A percentile compares a stretch with the other conserved stretches of the same genome.
Conservation (phyloP, 2,329 filamentous ascomycete species). For the Sporothrix luriei region DNA sequence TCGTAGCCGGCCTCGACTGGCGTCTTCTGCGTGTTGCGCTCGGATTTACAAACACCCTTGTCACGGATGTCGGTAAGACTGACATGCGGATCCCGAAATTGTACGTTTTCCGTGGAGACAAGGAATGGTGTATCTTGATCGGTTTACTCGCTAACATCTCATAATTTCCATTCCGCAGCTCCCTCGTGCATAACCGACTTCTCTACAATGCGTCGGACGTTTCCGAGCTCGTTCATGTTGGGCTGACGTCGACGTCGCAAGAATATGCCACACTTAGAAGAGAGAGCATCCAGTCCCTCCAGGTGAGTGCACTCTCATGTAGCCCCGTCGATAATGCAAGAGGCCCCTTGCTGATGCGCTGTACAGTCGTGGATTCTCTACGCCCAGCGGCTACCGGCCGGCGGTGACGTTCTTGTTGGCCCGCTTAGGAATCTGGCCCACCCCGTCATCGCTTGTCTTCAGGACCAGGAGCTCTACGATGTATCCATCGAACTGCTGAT, state of each 20-base stretch:
- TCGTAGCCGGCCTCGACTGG: slow-evolving; percentile 52
- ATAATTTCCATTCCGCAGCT: slow-evolving; percentile 31
- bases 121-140: neutral
- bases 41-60: slow-evolving; percentile 66
- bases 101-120: slow-evolving; percentile 43
- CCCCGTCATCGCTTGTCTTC: slow-evolving; percentile 62
- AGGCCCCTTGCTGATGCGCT: slow-evolving; percentile 25
- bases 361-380: slow-evolving; percentile 72
- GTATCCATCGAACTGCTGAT: slow-evolving; percentile 65
- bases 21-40: slow-evolving; percentile 60
- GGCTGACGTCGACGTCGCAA: slow-evolving; percentile 29
- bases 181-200: slow-evolving; percentile 54
- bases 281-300: slow-evolving; percentile 63
- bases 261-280: slow-evolving; percentile 47
- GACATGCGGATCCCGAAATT: slow-evolving; percentile 63
- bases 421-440: slow-evolving; percentile 63
- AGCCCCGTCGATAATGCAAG: neutral
- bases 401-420: slow-evolving; percentile 59
- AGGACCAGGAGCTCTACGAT: slow-evolving; percentile 60
- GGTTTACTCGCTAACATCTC: neutral
- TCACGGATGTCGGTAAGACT: slow-evolving; percentile 68
- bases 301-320: slow-evolving; percentile 50
- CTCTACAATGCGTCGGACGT: slow-evolving; percentile 55
- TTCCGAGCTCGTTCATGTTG: slow-evolving; percentile 49
- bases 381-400: slow-evolving; percentile 64